These are phyloP conservation scores for Rasamsonia emersonii DNA, from an alignment of 2,329 filamentous ascomycete genomes.

Conservation along the genomic window DNA sequence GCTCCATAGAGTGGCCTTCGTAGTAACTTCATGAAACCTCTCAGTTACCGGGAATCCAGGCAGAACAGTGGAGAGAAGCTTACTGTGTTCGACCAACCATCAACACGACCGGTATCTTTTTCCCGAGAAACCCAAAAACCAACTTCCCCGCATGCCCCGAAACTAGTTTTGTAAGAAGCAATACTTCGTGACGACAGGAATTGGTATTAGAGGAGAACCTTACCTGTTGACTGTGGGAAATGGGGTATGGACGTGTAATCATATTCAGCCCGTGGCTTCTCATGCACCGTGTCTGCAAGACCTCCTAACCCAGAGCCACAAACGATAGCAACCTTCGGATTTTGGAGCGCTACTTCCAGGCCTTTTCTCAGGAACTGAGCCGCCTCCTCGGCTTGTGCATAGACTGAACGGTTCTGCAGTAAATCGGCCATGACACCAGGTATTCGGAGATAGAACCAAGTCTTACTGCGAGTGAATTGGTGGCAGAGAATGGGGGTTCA, in stretches of 20 bases:
- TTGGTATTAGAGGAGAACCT: conserved; percentile 4
- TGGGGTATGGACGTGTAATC: conserved; percentile 53
- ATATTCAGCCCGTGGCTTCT: conserved; percentile 43
- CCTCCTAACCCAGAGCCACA: conserved; percentile 58
- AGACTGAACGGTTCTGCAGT: too few species aligned
- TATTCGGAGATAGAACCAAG: too few species aligned
- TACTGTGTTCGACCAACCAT: conserved; percentile 59
- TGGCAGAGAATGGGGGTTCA: too few species aligned
- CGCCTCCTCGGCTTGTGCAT: conserved; percentile 38
- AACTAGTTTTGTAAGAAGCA: conserved; percentile 30
- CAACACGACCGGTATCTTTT: conserved; percentile 49
- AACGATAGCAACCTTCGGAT: conserved; percentile 53
- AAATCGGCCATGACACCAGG: too few species aligned
- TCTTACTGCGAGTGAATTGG: too few species aligned
- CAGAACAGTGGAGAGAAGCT: conserved; percentile 22
- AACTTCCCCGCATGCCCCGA: conserved; percentile 57
- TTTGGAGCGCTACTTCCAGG: conserved; percentile 43
- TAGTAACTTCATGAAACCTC: conserved; percentile 46
- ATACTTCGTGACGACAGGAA: too few species aligned
- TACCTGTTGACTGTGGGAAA: conserved; percentile 54
- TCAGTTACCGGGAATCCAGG: not conserved
- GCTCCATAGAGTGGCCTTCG: conserved; percentile 56
- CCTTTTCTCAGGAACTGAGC: conserved; percentile 40
- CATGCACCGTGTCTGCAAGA: conserved; percentile 48
- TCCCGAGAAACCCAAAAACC: conserved; percentile 53